Evolutionary conservation across 208 protist genomes (phyloP).

Genomic region (Leishmania lainsoni): DNA sequence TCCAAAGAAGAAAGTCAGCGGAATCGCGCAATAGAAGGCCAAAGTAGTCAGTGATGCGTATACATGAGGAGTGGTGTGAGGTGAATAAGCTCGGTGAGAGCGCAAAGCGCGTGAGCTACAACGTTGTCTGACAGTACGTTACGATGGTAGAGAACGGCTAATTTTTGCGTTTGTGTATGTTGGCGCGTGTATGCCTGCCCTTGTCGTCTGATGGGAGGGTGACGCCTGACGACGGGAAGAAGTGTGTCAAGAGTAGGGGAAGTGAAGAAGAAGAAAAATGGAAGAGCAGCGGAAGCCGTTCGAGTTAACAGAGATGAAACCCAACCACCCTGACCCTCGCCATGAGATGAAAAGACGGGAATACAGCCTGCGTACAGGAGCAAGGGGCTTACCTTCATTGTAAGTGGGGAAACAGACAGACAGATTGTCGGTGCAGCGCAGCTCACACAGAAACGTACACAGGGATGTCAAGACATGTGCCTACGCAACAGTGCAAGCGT

Average conservation of each 20-base stretch:
- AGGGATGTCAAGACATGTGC: too few relatives aligned
- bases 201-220: background rate
- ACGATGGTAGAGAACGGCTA: background rate
- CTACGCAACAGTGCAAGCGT: too few relatives aligned
- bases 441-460: background rate
- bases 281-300: background rate
- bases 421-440: too few relatives aligned
- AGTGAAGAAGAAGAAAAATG: background rate
- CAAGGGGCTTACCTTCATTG: background rate
- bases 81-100: background rate
- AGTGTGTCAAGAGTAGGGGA: background rate
- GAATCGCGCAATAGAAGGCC: background rate
- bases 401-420: too few relatives aligned
- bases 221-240: background rate
- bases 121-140: background rate
- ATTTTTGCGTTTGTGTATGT: background rate
- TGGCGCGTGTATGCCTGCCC: background rate
- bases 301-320: background rate
- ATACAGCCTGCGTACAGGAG: background rate
- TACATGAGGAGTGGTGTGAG: background rate
- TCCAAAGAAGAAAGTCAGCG: background rate
- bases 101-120: background rate
- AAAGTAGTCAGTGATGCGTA: background rate
- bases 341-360: background rate
- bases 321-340: background rate